These are phyloP conservation scores for Sphagnum magellanicum DNA, from an alignment of 228 moss, liverwort and hornwort species.

Conservation along the genomic window DNA sequence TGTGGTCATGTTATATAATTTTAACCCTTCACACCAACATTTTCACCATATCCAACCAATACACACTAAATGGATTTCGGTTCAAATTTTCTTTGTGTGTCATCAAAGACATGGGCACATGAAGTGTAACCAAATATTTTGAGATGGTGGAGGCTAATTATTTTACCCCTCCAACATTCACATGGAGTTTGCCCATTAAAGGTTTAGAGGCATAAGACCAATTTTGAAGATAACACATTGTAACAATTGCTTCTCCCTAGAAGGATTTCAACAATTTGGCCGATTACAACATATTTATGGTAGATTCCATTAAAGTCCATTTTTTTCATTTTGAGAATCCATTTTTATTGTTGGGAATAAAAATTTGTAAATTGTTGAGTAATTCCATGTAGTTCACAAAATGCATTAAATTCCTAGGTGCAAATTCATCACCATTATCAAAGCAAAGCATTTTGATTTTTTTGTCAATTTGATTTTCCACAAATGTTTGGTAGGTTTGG, in stretches of 20 bases:
- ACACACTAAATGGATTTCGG: not conserved
- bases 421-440: not conserved
- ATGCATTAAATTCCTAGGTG: not conserved
- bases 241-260: slow-evolving; percentile 5
- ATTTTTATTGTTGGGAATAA: not conserved
- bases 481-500: not conserved
- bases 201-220: not conserved
- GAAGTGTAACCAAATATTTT: not conserved
- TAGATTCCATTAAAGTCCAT: not conserved
- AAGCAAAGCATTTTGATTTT: not conserved
- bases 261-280: not conserved
- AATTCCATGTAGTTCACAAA: not conserved
- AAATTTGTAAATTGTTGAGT: not conserved
- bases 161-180: not conserved
- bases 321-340: slow-evolving; percentile 1
- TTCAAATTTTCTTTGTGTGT: not conserved
- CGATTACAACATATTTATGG: not conserved
- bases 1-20: not conserved
- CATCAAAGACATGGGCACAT: slow-evolving; percentile 6
- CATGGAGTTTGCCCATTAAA: not conserved
- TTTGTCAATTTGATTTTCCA: not conserved
- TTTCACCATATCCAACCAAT: slow-evolving; percentile 8
- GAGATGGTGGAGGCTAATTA: not conserved
- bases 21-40: not conserved
- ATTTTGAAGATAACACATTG: not conserved